Base-by-base conservation (phyloP, 352 stramenopile genomes). In the Globisporangium sylvaticum region DNA sequence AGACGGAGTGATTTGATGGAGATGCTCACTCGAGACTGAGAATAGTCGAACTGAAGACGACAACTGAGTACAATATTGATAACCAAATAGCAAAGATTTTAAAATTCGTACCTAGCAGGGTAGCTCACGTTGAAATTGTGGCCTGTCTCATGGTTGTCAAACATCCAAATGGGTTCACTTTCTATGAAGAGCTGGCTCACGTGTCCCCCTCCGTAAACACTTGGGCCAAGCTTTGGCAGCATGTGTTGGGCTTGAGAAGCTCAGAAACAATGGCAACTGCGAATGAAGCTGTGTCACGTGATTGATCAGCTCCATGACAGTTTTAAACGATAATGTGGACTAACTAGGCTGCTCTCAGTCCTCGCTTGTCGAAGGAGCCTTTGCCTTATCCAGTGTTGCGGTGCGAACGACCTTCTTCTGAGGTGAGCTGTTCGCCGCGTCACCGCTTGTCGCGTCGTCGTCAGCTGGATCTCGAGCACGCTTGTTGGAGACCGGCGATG, bases 1-100 rank as follows among this genome's bases (percentile, higher is more conserved):
- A 44, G 77, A 83, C 68, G 77, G 77, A 15, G 77, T 84, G 48
- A 83, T 87, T 39, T 87, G 74, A 72, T 18, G 0, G 9, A 7
- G 50, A n/a, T 24, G 42, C 7, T 48, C 1, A 4, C 18, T 48
- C 9, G 14, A 58, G 27, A 27, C 8, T 48, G 22, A 29, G 32
- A 34, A 24, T 48, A n/a, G 57, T 32, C 32, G 22, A 54, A 14
- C 25, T 15, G n/a, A 18, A 34, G 4, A 22, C 46, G 18, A 55
- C 20, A 64, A 56, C 12, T 44, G 58, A 56, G 46, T 64, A 55
- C 18, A 64, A 39, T 60, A 60, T 44, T 58, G 52, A 58, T 37
- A 37, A 58, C 14, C 25, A 46, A 50, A 50, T 50, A 50, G 42
- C 18, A 20, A 20, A 50, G 18, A 50, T 7, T 4, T 22, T 22